Base-by-base conservation (phyloP, 2,329 filamentous ascomycete species). In the Trichoderma pleuroti region DNA sequence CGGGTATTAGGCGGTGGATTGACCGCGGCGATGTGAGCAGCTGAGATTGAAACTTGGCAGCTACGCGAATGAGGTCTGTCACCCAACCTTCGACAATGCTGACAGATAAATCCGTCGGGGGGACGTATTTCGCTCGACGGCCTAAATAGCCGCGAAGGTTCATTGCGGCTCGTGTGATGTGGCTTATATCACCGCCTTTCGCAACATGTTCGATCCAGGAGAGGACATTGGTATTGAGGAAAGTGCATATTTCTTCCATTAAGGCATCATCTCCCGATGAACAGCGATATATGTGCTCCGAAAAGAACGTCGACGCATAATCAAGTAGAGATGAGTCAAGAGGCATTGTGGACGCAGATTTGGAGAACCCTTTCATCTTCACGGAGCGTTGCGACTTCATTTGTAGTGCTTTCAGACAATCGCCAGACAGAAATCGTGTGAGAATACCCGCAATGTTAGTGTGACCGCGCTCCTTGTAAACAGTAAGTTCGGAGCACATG, bases 161-260 rank as follows among this genome's bases (percentile, higher is more conserved):
- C 26, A 46, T 56, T 4, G 69, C 61, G 18, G 56, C 26, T 16
- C 54, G 39, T 14, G 24, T 36, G 2, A 52, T 54, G 32, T 11
- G 12, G 5, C 26, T 11, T 16, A 62, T 28, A 21, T 68, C 24
- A 14, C 57, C 34, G 18, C 49, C 12, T 28, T 42, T 46, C 1
- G 69, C 54, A 26, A 71, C 9, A 30, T 30, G 18, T 36, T 71
- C 69, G 28, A 68, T 62, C 69, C 69, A 67, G 11, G 26, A 59
- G 18, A 59, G 32, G 3, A 42, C 34, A n/a, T 46, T 67, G 26
- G 21, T 18, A 9, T 39, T 24, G 7, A 67, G 52, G 4, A 67
- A 67, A 14, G 52, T 30, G 3, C 24, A 67, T 8, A 67, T 10
- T 24, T 16, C 26, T 9, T 67, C 52, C 64, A 67, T 67, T n/a